phyloP scores from a whole-genome alignment of 2,329 filamentous ascomycete genomes.

The Alternaria brassicicola region DNA sequence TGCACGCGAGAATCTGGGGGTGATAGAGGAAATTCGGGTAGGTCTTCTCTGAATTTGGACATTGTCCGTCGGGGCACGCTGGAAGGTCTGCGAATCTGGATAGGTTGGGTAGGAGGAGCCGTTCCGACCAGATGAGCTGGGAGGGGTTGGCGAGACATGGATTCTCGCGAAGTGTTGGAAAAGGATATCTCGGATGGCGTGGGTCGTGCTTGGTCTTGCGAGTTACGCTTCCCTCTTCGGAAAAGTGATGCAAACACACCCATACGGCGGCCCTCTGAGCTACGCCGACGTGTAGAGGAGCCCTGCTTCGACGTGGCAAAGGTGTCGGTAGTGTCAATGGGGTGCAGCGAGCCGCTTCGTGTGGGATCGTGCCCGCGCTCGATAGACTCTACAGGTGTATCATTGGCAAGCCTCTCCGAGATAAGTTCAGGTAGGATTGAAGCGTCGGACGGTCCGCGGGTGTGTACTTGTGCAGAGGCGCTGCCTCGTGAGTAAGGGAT shows the following conservation, averaged over 20 bases:
- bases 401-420: conserved; percentile 48
- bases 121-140: conserved; percentile 56
- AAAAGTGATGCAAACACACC: conserved; percentile 65
- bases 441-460: conserved; percentile 57
- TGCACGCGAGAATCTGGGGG: conserved; percentile 82
- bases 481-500: conserved; percentile 57
- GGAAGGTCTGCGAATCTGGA: conserved; percentile 55
- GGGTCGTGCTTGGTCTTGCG: conserved; percentile 57
- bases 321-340: conserved; percentile 42
- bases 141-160: conserved; percentile 67
- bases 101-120: conserved; percentile 43
- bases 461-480: conserved; percentile 55
- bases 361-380: conserved; percentile 39
- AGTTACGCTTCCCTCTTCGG: conserved; percentile 63
- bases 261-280: conserved; percentile 46
- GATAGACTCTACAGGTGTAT: conserved; percentile 52
- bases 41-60: conserved; percentile 90
- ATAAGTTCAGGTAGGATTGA: conserved; percentile 60
- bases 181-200: conserved; percentile 73
- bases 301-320: conserved; percentile 34
- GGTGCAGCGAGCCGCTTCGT: conserved; percentile 42
- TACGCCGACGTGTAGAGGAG: conserved; percentile 34
- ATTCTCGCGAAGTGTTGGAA: conserved; percentile 88
- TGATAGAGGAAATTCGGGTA: conserved; percentile 85
- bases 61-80: conserved; percentile 76